These are phyloP conservation scores for Viola odorata DNA, from an alignment of 345 rosid species.

Conservation along the genomic window DNA sequence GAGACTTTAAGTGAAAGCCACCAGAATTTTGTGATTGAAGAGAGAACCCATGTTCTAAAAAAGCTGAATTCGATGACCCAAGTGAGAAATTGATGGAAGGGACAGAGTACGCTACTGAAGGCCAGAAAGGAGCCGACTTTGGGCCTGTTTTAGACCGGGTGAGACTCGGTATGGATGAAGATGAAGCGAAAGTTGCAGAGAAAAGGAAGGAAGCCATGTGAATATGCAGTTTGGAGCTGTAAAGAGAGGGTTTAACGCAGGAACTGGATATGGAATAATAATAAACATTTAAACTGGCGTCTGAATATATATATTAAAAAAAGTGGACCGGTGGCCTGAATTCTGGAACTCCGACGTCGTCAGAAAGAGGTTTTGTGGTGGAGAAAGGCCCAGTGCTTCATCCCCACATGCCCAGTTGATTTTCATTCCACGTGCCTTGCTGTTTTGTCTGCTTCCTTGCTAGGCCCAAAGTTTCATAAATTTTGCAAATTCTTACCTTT, in stretches of 20 bases:
- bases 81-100: slow-evolving; percentile 43
- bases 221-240: neutral
- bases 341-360: too few species aligned
- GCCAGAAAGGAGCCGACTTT: slow-evolving; percentile 9
- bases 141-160: slow-evolving; percentile 21
- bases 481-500: too few species aligned
- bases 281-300: too few species aligned
- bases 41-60: slow-evolving; percentile 45
- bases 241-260: neutral
- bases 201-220: slow-evolving; percentile 40
- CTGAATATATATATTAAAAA: too few species aligned
- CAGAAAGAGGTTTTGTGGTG: too few species aligned
- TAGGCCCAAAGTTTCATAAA: too few species aligned
- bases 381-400: too few species aligned
- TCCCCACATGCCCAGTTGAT: too few species aligned
- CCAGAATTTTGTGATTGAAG: slow-evolving; percentile 23
- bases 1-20: slow-evolving; percentile 36
- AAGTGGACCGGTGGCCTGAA: too few species aligned
- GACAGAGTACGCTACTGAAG: slow-evolving; percentile 30
- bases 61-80: slow-evolving; percentile 41
- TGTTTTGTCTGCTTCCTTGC: too few species aligned
- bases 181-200: slow-evolving; percentile 24
- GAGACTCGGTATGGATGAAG: slow-evolving; percentile 25
- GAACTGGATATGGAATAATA: too few species aligned
- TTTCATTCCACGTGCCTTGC: too few species aligned